Conservation (phyloP, 306 rosid genomes). For the Prunus dulcis region DNA sequence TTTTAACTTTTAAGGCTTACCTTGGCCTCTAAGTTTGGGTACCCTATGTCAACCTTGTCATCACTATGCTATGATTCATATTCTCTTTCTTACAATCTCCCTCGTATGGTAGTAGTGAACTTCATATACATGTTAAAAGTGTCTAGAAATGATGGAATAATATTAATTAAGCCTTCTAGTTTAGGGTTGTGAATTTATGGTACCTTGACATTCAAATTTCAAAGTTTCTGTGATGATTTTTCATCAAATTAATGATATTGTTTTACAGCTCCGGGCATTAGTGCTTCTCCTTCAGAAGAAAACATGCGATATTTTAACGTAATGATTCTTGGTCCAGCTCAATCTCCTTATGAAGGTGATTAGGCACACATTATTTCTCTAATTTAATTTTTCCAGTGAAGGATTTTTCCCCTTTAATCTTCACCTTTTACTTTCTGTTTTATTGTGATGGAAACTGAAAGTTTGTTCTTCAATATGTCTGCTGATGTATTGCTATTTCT, state of each 20-base stretch:
- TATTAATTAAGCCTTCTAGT: background rate
- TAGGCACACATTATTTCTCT: background rate
- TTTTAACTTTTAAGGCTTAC: background rate
- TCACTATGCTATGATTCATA: background rate
- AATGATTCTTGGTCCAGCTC: constrained; percentile 97
- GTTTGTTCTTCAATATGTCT: background rate
- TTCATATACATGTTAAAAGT: background rate
- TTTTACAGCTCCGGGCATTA: constrained; percentile 88
- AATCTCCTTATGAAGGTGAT: constrained; percentile 94
- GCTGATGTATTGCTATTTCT: background rate
- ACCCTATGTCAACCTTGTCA: background rate
- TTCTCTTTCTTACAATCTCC: background rate
- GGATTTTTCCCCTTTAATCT: background rate
- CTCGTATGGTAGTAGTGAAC: background rate
- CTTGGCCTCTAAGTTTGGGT: background rate
- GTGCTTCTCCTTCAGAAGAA: constrained; percentile 98
- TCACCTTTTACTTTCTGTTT: background rate
- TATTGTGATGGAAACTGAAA: background rate
- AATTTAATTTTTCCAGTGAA: background rate
- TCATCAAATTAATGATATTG: background rate
- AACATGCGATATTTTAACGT: constrained; percentile 96
- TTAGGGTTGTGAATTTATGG: background rate
- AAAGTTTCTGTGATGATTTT: background rate
- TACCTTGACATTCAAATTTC: background rate
- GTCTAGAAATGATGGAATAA: background rate